Base-by-base conservation (phyloP, 78 protist species). In the Mastigamoeba balamuthi region DNA sequence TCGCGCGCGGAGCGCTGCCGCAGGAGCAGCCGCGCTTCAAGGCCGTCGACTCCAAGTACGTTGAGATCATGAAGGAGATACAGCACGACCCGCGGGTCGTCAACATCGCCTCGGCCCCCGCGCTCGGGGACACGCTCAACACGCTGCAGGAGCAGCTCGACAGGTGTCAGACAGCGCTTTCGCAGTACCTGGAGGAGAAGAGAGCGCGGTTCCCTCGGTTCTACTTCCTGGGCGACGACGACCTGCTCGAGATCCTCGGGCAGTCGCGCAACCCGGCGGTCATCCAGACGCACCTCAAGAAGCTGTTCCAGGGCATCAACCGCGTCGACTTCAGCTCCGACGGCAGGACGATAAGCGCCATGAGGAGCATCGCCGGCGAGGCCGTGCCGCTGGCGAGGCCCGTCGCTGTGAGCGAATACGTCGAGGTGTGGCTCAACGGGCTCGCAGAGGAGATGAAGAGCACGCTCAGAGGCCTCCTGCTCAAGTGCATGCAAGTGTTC, bases 221-320 rank as follows among this genome's bases (percentile, higher is more conserved):
- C 76, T 94, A 94, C 69, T 94, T 94, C 76, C 79, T 94, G 27
- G 92, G 95, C 69, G 95, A 94, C 84, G 98, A 94, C 64, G 98
- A 94, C 43, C 67, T 94, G 69, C 86, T 94, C 17, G 92, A 92
- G 82, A 90, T 92, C 48, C 71, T 91, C 8, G 89, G 90, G 3
- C 85, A 81, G 67, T 0, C 82, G 0, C 38, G 74, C 28, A 80
- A 85, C 64, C 90, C 89, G 0, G 36, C 52, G 2, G 91, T 88
- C 42, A 86, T 91, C 28, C 91, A 83, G 78, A 3, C 80, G 25
- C 97, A 94, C 76, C 66, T 91, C 42, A 78, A 82, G 76, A 94
- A 94, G 81, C 87, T 94, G 38, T 94, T 90, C 43, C 70, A 70
- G 37, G 95, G 94, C 10, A 82, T 94, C 40, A 10, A 43, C 84